phyloP scores from a whole-genome alignment of 2,329 filamentous ascomycete genomes.

The Aspergillus sp. region DNA sequence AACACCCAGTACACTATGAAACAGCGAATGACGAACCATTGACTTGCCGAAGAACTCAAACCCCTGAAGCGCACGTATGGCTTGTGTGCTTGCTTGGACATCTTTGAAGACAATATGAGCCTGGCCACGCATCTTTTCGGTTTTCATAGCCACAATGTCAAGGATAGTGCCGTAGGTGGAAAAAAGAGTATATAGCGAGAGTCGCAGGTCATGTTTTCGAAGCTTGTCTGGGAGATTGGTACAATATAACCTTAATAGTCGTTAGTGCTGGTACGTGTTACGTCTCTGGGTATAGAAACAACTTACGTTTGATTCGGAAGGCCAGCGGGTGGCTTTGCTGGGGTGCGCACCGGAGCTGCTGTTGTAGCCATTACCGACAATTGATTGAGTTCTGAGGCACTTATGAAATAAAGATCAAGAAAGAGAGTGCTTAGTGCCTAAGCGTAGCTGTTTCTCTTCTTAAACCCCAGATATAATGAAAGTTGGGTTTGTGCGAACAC shows the following conservation, averaged over 20 bases:
- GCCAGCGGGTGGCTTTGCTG: constrained; percentile 47
- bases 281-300: background rate
- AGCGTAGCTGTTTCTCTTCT: constrained; percentile 3
- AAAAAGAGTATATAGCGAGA: constrained; percentile 88
- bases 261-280: constrained; percentile 21
- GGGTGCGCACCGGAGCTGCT: constrained; percentile 41
- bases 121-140: constrained; percentile 89
- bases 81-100: constrained; percentile 86
- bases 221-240: constrained; percentile 88
- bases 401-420: background rate
- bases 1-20: background rate
- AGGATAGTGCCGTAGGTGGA: constrained; percentile 90
- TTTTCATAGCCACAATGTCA: constrained; percentile 87
- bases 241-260: constrained; percentile 70
- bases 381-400: background rate
- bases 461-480: background rate
- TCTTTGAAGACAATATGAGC: constrained; percentile 91
- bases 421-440: constrained; percentile 4
- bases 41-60: constrained; percentile 81
- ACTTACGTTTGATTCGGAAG: constrained; percentile 76
- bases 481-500: background rate
- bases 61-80: constrained; percentile 84
- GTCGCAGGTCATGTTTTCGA: constrained; percentile 81
- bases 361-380: constrained; percentile 38
- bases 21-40: constrained; percentile 63